Evolutionary conservation across 306 rosid species (phyloP).

Genomic region (Vigna unguiculata): DNA sequence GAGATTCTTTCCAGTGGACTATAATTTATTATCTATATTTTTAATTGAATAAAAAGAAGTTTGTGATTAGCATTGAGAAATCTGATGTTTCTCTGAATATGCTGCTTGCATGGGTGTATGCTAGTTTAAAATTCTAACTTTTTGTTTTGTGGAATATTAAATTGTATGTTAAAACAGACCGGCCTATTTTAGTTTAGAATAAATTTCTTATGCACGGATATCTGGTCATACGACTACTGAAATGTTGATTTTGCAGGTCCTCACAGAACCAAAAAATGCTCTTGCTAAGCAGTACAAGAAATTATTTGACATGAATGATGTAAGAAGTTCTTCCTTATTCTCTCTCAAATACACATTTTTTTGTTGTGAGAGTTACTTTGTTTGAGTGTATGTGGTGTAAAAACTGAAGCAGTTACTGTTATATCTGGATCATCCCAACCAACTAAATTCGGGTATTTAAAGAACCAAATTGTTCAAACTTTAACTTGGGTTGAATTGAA

Average conservation of each 20-base stretch:
- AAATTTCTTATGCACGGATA: neutral
- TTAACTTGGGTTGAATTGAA: constrained; percentile 17
- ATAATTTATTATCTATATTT: constrained; percentile 14
- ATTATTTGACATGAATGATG: constrained; percentile 81
- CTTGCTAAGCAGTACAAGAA: constrained; percentile 92
- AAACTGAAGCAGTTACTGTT: neutral
- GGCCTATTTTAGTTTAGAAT: constrained; percentile 15
- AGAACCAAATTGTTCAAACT: neutral
- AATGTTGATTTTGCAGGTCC: constrained; percentile 65
- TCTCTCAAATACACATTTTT: neutral
- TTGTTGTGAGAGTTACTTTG: neutral
- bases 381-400: constrained; percentile 10
- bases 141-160: constrained; percentile 8
- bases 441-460: constrained; percentile 22
- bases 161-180: constrained; percentile 1
- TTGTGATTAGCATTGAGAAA: neutral
- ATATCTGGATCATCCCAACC: constrained; percentile 14
- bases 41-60: neutral
- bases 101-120: constrained; percentile 25
- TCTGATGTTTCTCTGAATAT: neutral
- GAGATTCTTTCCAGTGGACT: constrained; percentile 2
- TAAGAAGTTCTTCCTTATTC: constrained; percentile 47
- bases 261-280: constrained; percentile 82
- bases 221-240: constrained; percentile 29
- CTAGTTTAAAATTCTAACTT: constrained; percentile 19